Percentiles rank a stretch among this genome's conserved stretches.
Evolutionary conservation across 352 stramenopile species (phyloP).

Genomic region (Globisporangium polare): DNA sequence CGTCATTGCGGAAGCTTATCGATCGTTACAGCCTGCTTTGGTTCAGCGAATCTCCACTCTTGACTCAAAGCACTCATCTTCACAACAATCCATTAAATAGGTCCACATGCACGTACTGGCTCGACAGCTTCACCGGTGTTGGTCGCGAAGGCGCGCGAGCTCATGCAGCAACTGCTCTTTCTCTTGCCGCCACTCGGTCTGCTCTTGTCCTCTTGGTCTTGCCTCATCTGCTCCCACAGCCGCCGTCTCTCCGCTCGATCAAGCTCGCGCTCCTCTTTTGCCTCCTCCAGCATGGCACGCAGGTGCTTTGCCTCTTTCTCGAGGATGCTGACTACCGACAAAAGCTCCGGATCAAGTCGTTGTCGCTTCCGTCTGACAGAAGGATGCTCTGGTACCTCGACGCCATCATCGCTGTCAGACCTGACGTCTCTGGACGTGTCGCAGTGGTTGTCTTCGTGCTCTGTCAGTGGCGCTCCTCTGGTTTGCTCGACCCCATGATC

Average conservation of each 20-base stretch:
- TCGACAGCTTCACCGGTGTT: background rate
- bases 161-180: background rate
- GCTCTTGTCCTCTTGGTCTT: constrained; percentile 6
- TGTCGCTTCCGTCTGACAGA: background rate
- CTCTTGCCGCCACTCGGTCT: background rate
- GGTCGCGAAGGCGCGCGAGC: background rate
- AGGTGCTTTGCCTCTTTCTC: background rate
- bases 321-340: background rate
- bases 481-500: background rate
- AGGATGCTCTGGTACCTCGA: background rate
- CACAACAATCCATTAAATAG: background rate
- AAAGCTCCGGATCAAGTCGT: background rate
- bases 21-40: too few relatives aligned
- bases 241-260: background rate
- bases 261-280: constrained; percentile 1
- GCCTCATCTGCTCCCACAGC: constrained; percentile 1
- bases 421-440: background rate
- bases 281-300: background rate
- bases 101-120: background rate
- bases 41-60: background rate
- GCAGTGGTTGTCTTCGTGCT: background rate
- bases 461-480: background rate
- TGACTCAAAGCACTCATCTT: background rate
- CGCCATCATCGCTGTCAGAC: background rate
- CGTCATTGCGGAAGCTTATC: too few relatives aligned